Evolutionary conservation across 192 early-diverging fungal genomes (phyloP), one percentile per base, ranked within the genome.

Genomic region (Umbelopsis isabellina): DNA sequence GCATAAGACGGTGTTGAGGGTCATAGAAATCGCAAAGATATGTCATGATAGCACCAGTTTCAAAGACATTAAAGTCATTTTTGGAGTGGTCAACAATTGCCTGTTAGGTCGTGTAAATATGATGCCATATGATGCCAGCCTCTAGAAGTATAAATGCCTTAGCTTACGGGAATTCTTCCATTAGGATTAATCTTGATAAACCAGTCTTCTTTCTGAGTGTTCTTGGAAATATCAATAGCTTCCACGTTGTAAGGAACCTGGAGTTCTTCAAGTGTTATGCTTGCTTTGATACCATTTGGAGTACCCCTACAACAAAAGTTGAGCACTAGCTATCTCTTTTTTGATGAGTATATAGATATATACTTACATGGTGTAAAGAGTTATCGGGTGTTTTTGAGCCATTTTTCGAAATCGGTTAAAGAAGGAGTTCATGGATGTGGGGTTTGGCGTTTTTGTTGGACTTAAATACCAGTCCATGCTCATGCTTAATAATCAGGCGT

Each of bases 141-240:
- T 37, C 35, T 4, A 37, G 2, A 7, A 37, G 2, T 37, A 37
- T 37, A 7, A 37, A n/a, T n/a, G n/a, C 35, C 35, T 37, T 37
- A 37, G 7, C 53, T 58, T 30, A 58, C 53, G 22, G 52, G 44
- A 8, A 71, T 65, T 44, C 65, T 78, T 78, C 82, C 81, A 73
- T 87, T 87, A 41, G 87, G 87, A 69, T 85, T 85, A 47, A 86
- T 80, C 72, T 80, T 84, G 44, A 86, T 68, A 53, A 82, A 86
- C 78, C 78, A 82, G 15, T 61, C 52, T 46, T 81, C 61, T 64
- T 84, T 85, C 46, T 88, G 87, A 35, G 79, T 83, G 46, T 80
- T 77, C 15, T 71, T 81, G 9, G 22, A 16, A 49, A 88, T 79
- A 44, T 72, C 37, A 66, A 88, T 75, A 2, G 37, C 12, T 48